phyloP scores from a whole-genome alignment of 176 grass and related monocot species.

The Avena atlantica region DNA sequence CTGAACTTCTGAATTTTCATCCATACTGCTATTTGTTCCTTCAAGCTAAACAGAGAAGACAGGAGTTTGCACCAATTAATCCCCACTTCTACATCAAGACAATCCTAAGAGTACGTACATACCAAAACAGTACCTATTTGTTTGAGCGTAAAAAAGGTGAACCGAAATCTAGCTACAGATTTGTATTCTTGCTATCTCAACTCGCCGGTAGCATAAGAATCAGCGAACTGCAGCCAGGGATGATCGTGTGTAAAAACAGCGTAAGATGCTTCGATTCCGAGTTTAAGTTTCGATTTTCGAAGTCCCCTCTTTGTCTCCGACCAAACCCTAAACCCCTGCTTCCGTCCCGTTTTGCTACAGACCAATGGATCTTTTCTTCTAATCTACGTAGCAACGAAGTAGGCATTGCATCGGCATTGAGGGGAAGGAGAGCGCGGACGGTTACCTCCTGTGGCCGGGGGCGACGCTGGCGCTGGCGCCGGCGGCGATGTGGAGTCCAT shows the following conservation, averaged over 20 bases:
- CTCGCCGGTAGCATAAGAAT: neutral
- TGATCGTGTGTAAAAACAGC: neutral
- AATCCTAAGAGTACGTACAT: neutral
- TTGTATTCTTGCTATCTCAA: neutral
- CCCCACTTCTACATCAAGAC: neutral
- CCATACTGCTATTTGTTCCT: neutral
- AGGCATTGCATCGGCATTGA: neutral
- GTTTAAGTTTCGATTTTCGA: neutral
- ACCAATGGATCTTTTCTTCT: neutral
- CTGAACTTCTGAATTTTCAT: neutral
- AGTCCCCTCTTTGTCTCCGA: neutral
- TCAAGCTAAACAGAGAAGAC: neutral
- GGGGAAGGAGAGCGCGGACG: neutral
- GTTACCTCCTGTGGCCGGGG: neutral
- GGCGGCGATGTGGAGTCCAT: conserved; percentile 6
- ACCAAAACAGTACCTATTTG: neutral
- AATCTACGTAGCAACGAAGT: neutral
- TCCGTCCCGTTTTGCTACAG: neutral
- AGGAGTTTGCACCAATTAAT: neutral
- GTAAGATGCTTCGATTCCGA: neutral
- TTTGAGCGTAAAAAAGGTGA: neutral
- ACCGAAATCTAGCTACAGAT: neutral
- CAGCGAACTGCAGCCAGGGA: neutral
- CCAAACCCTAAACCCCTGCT: conserved; percentile 3
- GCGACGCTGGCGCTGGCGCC: neutral